A percentile compares a stretch with the other conserved stretches of the same genome.
Evolutionary conservation across 2,329 filamentous ascomycete genomes (phyloP).

Genomic region (Ceratocystis albifundus): DNA sequence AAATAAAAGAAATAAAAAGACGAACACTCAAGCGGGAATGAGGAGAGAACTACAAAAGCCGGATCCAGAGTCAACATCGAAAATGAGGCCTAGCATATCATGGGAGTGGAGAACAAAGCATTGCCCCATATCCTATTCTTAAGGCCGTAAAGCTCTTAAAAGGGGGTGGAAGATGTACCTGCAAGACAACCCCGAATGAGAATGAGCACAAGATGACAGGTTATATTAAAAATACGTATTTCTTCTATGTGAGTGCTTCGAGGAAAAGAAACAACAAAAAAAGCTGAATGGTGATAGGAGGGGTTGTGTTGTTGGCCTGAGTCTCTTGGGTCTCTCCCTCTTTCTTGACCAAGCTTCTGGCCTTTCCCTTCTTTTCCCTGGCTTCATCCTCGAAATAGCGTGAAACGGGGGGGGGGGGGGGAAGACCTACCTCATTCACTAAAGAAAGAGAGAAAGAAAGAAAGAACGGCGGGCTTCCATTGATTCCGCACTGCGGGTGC

Average conservation of each 20-base stretch:
- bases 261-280: background rate
- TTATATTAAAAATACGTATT: background rate
- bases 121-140: background rate
- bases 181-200: background rate
- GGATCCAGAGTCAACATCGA: background rate
- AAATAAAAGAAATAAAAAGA: background rate
- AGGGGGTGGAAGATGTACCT: background rate
- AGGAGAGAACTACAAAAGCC: background rate
- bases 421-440: background rate
- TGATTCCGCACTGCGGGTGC: conserved; percentile 1
- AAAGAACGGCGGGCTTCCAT: background rate
- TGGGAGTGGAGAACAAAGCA: background rate
- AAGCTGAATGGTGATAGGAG: background rate
- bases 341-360: background rate
- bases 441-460: background rate
- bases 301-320: background rate
- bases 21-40: background rate
- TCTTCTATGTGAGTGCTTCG: background rate
- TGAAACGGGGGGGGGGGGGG: no score
- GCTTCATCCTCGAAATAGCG: background rate
- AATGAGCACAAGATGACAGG: background rate
- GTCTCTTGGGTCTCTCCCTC: background rate
- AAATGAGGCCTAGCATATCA: conserved; percentile 3
- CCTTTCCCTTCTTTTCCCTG: background rate
- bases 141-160: background rate